Evolutionary conservation across 1,284 basidiomycete genomes (phyloP).

Genomic region (Agaricales sp.): DNA sequence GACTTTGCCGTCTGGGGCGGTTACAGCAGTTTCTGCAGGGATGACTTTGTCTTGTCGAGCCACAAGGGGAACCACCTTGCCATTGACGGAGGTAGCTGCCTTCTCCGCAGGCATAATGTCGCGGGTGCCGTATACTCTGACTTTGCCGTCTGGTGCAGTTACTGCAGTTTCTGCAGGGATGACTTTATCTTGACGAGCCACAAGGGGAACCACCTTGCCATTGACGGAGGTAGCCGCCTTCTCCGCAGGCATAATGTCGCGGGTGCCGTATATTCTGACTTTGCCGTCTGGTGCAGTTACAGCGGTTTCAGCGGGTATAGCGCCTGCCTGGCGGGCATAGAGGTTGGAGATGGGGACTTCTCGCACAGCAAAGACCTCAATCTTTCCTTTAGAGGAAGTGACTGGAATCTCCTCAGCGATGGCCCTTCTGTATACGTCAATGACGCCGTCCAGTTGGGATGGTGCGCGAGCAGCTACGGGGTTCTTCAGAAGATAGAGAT

Average conservation of each 20-base stretch:
- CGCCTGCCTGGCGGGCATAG: background rate
- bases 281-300: constrained; percentile 1
- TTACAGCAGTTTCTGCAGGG: constrained; percentile 6
- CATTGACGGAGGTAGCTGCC: constrained; percentile 11
- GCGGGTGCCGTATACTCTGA: constrained; percentile 1
- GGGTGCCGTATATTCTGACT: background rate
- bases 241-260: background rate
- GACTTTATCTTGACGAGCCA: constrained; percentile 9
- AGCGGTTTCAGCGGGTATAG: constrained; percentile 3
- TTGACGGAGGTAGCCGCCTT: constrained; percentile 7
- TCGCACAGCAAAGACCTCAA: background rate
- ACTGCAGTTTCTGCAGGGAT: constrained; percentile 13
- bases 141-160: constrained; percentile 11
- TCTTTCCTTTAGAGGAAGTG: constrained; percentile 25
- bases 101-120: background rate
- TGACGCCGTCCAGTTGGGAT: constrained; percentile 14
- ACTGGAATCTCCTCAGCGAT: constrained; percentile 25
- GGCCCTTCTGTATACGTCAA: constrained; percentile 16
- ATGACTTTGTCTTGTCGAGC: constrained; percentile 1
- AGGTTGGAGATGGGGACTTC: background rate
- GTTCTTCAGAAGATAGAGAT: no score
- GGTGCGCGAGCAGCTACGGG: background rate
- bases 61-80: constrained; percentile 3
- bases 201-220: constrained; percentile 2
- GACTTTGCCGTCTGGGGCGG: constrained; percentile 11